phyloP scores from a whole-genome alignment of 495 filamentous ascomycete species.

The Aspergillus funiculosus region DNA sequence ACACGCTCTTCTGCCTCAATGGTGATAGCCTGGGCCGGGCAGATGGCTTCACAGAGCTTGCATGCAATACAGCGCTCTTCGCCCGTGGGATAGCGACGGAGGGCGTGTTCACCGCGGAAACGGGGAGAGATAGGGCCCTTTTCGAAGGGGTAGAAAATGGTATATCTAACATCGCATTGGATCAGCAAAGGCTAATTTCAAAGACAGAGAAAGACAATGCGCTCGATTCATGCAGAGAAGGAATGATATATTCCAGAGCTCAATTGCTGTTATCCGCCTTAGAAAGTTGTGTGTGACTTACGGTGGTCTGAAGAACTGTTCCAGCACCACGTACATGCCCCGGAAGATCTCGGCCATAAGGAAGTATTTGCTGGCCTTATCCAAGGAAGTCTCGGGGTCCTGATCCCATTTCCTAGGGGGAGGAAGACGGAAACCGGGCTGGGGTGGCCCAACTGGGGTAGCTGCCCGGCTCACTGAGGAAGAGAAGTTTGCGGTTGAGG shows the following conservation, averaged over 20 bases:
- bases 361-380: conserved; percentile 87
- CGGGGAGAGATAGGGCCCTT: conserved; percentile 97
- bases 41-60: conserved; percentile 98
- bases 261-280: conserved; percentile 4
- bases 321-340: conserved; percentile 95
- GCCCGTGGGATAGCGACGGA: conserved; percentile 90
- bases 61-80: conserved; percentile 99
- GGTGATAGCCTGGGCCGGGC: conserved; percentile 93
- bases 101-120: conserved; percentile 94
- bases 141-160: conserved; percentile 97
- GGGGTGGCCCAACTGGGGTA: conserved; percentile 70
- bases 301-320: conserved; percentile 98
- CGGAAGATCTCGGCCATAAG: conserved; percentile 89
- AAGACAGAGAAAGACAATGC: not conserved
- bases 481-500: conserved; percentile 55
- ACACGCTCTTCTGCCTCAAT: conserved; percentile 98
- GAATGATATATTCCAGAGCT: not conserved
- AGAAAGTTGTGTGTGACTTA: conserved; percentile 47
- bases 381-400: conserved; percentile 61
- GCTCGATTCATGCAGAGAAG: not conserved
- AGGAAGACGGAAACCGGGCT: conserved; percentile 68
- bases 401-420: conserved; percentile 65
- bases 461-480: conserved; percentile 56
- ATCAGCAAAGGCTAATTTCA: conserved; percentile 7
- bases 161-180: conserved; percentile 57